These are phyloP conservation scores for Triticum turgidum DNA, from an alignment of 176 grass and related monocot species.

Conservation along the genomic window DNA sequence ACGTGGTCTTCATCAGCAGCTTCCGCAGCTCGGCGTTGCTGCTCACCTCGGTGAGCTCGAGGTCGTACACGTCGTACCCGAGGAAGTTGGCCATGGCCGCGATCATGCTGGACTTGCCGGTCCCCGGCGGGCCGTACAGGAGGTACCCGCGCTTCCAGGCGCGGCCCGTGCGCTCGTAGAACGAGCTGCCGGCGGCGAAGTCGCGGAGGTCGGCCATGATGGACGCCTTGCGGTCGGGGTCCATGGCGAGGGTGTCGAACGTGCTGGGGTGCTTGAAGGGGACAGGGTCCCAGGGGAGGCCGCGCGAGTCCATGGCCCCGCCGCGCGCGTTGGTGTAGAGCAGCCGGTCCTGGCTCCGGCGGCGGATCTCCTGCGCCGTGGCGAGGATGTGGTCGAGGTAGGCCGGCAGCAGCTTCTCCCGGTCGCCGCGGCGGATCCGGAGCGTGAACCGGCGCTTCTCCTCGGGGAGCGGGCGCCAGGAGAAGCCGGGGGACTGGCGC, in stretches of 20 bases:
- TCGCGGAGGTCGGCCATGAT: slow-evolving; percentile 78
- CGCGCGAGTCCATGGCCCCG: slow-evolving; percentile 61
- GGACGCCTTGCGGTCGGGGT: slow-evolving; percentile 46
- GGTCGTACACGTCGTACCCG: slow-evolving; percentile 81
- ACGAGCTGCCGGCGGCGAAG: slow-evolving; percentile 54
- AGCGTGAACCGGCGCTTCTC: slow-evolving; percentile 94
- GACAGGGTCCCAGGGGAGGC: slow-evolving; percentile 71
- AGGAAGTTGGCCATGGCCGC: slow-evolving; percentile 89
- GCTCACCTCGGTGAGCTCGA: slow-evolving; percentile 81
- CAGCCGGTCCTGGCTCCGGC: slow-evolving; percentile 74
- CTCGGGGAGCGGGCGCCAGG: slow-evolving; percentile 85
- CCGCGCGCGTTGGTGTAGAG: slow-evolving; percentile 85
- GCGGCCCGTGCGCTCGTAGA: slow-evolving; percentile 78
- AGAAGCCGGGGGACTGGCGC: slow-evolving; percentile 59
- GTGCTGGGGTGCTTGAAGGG: slow-evolving; percentile 94
- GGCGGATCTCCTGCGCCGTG: slow-evolving; percentile 51
- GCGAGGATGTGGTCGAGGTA: slow-evolving; percentile 90
- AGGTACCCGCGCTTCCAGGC: slow-evolving; percentile 85
- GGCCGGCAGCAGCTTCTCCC: slow-evolving; percentile 55
- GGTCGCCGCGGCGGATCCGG: slow-evolving; percentile 68
- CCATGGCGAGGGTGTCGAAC: slow-evolving; percentile 93
- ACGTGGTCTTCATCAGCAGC: slow-evolving; percentile 86
- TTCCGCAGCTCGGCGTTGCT: slow-evolving; percentile 86
- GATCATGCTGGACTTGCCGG: slow-evolving; percentile 92
- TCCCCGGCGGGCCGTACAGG: slow-evolving; percentile 73